These are phyloP conservation scores for Cercospora sp. DNA, from an alignment of 2,329 filamentous ascomycete genomes.

Conservation along the genomic window DNA sequence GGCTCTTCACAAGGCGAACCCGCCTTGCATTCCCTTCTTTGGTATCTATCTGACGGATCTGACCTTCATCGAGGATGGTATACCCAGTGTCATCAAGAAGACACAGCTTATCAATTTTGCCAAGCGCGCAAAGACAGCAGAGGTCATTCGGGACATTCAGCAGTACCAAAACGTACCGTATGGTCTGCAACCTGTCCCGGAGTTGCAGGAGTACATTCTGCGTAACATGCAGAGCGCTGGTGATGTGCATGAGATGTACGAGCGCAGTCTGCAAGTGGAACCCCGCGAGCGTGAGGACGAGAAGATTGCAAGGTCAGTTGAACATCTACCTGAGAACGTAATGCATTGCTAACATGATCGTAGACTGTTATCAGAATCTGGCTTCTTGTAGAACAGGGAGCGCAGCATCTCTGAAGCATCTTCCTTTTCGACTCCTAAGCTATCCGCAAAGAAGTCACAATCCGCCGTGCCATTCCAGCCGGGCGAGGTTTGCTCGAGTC, in stretches of 20 bases:
- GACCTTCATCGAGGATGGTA: conserved; percentile 98
- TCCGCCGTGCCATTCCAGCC: conserved; percentile 1
- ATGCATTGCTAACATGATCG: conserved; percentile 23
- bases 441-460: conserved; percentile 17
- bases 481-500: conserved; percentile 9
- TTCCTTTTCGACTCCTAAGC: conserved; percentile 18
- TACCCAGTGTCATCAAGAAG: conserved; percentile 93
- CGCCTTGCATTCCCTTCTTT: conserved; percentile 97
- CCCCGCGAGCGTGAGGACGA: conserved; percentile 96
- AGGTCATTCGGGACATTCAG: conserved; percentile 97
- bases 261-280: conserved; percentile 90
- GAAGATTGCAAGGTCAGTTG: conserved; percentile 90
- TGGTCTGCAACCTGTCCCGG: conserved; percentile 80
- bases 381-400: conserved; percentile 49
- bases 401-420: conserved; percentile 22
- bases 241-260: conserved; percentile 99
- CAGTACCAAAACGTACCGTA: conserved; percentile 99
- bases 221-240: conserved; percentile 94
- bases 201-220: conserved; percentile 94
- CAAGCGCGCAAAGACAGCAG: conserved; percentile 95
- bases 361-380: conserved; percentile 57
- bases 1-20: conserved; percentile 85
- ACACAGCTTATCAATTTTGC: conserved; percentile 97
- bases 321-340: background rate
- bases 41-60: conserved; percentile 98